Conservation (phyloP, 805 yeast genomes). For the Isabelozyma gotoi region DNA sequence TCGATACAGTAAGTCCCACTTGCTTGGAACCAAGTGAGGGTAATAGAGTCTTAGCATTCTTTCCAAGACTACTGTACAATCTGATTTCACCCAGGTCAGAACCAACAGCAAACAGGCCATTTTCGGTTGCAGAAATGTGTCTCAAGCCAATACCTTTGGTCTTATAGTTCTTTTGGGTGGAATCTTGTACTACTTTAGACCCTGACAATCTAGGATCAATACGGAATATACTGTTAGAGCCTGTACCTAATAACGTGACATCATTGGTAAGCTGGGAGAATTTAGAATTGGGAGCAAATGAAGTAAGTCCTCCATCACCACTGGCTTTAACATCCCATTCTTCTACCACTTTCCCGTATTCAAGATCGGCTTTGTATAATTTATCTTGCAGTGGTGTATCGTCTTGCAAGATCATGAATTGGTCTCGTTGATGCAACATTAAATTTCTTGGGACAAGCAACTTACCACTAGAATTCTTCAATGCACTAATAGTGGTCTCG, state of each 20-base stretch:
- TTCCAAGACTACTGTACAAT: slow-evolving; percentile 70
- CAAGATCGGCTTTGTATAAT: slow-evolving; percentile 75
- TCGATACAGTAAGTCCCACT: slow-evolving; percentile 65
- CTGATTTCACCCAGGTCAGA: slow-evolving; percentile 74
- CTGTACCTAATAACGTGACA: slow-evolving; percentile 70
- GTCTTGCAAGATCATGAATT: slow-evolving; percentile 55
- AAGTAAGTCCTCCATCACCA: slow-evolving; percentile 45
- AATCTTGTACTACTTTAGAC: slow-evolving; percentile 58
- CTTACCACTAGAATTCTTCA: slow-evolving; percentile 53
- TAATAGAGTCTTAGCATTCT: slow-evolving; percentile 71
- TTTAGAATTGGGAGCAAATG: slow-evolving; percentile 70
- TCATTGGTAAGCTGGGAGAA: slow-evolving; percentile 74
- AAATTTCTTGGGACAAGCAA: slow-evolving; percentile 55
- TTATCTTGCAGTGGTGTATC: slow-evolving; percentile 30
- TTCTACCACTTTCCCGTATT: slow-evolving; percentile 79
- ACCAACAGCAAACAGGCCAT: slow-evolving; percentile 76
- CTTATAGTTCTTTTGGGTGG: slow-evolving; percentile 39
- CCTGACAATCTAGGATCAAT: slow-evolving; percentile 73
- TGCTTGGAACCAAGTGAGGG: slow-evolving; percentile 84
- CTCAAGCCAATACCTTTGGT: slow-evolving; percentile 53
- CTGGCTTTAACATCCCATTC: slow-evolving; percentile 63
- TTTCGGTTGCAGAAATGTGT: slow-evolving; percentile 66
- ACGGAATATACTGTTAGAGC: slow-evolving; percentile 64
- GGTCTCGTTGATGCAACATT: slow-evolving; percentile 78
- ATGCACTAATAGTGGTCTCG: slow-evolving; percentile 63